Conservation (phyloP, 2,329 filamentous ascomycete species). For the Epichloe scottii region DNA sequence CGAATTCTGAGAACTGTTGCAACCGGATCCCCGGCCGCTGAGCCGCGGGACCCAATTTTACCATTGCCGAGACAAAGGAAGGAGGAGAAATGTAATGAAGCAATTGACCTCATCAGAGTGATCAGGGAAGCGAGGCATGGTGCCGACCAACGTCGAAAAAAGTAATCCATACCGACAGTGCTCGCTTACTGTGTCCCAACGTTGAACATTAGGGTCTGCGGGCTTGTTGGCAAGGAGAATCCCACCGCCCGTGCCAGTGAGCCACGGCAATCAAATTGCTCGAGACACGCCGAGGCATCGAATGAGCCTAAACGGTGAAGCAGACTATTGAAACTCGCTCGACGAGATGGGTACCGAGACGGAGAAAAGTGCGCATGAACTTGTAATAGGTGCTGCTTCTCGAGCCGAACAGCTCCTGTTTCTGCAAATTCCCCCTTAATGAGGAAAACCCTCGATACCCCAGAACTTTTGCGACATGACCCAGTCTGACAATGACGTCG, state of each 20-base stretch:
- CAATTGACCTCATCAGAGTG: too few relatives aligned
- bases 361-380: not conserved
- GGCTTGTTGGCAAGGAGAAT: not conserved
- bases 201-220: not conserved
- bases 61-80: not conserved
- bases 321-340: not conserved
- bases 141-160: not conserved
- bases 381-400: not conserved
- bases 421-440: too few relatives aligned
- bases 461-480: too few relatives aligned
- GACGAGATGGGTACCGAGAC: not conserved
- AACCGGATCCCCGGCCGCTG: not conserved
- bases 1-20: not conserved
- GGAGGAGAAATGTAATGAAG: too few relatives aligned
- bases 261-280: not conserved
- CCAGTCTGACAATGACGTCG: too few relatives aligned
- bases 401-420: too few relatives aligned
- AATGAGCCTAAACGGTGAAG: not conserved
- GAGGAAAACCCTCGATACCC: too few relatives aligned
- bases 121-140: too few relatives aligned
- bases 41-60: not conserved
- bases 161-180: not conserved
- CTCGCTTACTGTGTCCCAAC: not conserved
- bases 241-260: not conserved
- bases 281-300: not conserved